Evolutionary conservation across 331 rosid genomes (phyloP), one percentile per base, ranked within the genome.

Genomic region (Acacia pycnantha): DNA sequence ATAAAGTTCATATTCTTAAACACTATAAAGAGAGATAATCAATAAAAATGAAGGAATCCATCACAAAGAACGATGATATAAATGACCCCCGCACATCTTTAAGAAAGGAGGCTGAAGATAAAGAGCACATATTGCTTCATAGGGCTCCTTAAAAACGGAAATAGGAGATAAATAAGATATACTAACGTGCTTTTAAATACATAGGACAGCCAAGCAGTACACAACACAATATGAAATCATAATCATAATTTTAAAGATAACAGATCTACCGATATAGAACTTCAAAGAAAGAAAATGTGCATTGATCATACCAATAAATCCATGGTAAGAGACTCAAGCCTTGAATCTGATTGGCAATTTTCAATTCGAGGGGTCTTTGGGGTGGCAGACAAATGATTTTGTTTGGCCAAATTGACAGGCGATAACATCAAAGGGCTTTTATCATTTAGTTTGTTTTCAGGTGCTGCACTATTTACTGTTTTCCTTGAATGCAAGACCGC

Each of bases 291-390:
- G 74, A 70, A 70, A n/a, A 26, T 22, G 2, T 43, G 12, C 70
- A 33, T n/a, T n/a, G 54, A 77, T 70, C 74, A 83, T 90, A 95
- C 98, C 97, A 95, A 83, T 76, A 95, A 83, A 78, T 93, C 98
- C 88, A 87, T 88, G 22, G 97, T 97, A 56, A 95, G 96, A 66
- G 93, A 90, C 88, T 95, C 98, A 1, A 93, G 92, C 81, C 87
- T 85, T 0, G 98, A 95, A 35, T 93, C 97, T 0, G 91, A 90
- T n/a, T 41, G 73, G 5, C 88, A 86, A 53, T 83, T 88, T 40
- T 93, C 97, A 40, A 71, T 33, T n/a, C 86, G 78, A 16, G 98
- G 98, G 1, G 97, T 92, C 84, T 69, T 90, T 0, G 98, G 98
- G 0, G 99, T 86, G 14, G 90, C 91, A 10, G 89, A 24, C 8